phyloP scores from a whole-genome alignment of 2,329 filamentous ascomycete genomes.

The Xylariaceae sp. region DNA sequence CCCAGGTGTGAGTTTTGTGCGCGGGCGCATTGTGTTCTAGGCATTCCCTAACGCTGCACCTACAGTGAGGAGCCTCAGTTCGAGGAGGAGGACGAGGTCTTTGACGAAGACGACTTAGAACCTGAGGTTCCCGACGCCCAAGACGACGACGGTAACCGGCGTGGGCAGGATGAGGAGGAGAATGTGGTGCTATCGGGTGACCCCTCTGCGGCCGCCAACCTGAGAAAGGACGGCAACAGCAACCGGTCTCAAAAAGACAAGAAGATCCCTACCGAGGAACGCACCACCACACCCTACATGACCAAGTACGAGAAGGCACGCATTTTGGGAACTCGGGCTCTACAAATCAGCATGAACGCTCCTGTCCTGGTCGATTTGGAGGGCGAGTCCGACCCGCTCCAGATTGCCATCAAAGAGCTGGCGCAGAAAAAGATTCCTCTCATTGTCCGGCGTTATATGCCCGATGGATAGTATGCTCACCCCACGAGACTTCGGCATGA shows the following conservation, averaged over 20 bases:
- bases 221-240: slow-evolving; percentile 39
- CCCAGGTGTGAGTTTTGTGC: slow-evolving; percentile 14
- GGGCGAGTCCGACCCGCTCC: slow-evolving; percentile 93
- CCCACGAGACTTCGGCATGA: slow-evolving; percentile 5
- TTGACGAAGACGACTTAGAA: slow-evolving; percentile 54
- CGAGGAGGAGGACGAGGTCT: slow-evolving; percentile 62
- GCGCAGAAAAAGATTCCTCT: slow-evolving; percentile 98
- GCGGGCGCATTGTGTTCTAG: slow-evolving; percentile 15
- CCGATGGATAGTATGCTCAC: slow-evolving; percentile 81
- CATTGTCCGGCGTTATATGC: slow-evolving; percentile 90
- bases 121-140: slow-evolving; percentile 50
- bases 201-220: slow-evolving; percentile 54
- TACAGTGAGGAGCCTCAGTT: slow-evolving; percentile 65
- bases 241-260: slow-evolving; percentile 67
- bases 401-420: slow-evolving; percentile 96
- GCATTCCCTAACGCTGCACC: slow-evolving; percentile 11
- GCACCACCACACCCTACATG: slow-evolving; percentile 96
- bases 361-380: slow-evolving; percentile 94
- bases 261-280: slow-evolving; percentile 83
- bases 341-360: slow-evolving; percentile 99
- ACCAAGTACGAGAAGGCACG: slow-evolving; percentile 97
- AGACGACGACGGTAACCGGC: slow-evolving; percentile 45
- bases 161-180: slow-evolving; percentile 53
- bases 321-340: slow-evolving; percentile 84
- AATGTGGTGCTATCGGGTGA: slow-evolving; percentile 60